A percentile compares a stretch with the other conserved stretches of the same genome.
These are phyloP conservation scores for Mycosarcoma maydis DNA, from an alignment of 1,284 basidiomycete genomes.

Conservation along the genomic window DNA sequence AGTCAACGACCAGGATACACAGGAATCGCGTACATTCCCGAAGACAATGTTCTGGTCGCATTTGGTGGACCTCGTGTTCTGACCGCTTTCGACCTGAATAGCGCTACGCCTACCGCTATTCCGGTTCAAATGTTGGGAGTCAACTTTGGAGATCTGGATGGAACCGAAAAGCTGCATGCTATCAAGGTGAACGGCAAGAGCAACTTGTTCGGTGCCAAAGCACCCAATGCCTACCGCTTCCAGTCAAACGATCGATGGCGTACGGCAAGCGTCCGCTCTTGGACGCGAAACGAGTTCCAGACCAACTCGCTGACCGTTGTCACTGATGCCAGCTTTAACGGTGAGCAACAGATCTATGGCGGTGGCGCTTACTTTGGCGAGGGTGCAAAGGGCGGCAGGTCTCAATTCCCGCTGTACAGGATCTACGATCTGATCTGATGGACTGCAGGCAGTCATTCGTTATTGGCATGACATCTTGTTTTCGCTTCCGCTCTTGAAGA, in stretches of 20 bases:
- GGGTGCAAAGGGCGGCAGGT: conserved; percentile 53
- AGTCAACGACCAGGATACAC: conserved; percentile 61
- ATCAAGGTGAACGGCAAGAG: conserved; percentile 30
- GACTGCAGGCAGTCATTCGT: too few species aligned
- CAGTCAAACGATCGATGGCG: conserved; percentile 54
- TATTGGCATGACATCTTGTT: not conserved
- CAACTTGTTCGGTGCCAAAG: conserved; percentile 58
- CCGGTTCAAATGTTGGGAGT: conserved; percentile 48
- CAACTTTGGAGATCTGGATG: conserved; percentile 47
- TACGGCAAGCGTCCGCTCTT: conserved; percentile 39
- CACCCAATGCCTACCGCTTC: conserved; percentile 59
- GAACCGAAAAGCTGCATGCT: conserved; percentile 59
- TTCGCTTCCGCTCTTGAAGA: too few species aligned
- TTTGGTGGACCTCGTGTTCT: conserved; percentile 61
- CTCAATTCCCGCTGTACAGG: conserved; percentile 50
- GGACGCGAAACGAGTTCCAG: conserved; percentile 48
- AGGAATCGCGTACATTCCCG: conserved; percentile 55
- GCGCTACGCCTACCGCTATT: conserved; percentile 34
- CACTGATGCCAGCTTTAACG: conserved; percentile 53
- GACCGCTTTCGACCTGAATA: conserved; percentile 53
- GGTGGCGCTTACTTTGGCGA: conserved; percentile 63
- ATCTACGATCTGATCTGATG: conserved; percentile 31
- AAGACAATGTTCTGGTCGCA: conserved; percentile 53
- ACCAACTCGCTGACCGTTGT: conserved; percentile 59
- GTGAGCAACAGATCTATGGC: conserved; percentile 55